Evolutionary conservation across 352 stramenopile genomes (phyloP).

Genomic region (Albugo laibachii): DNA sequence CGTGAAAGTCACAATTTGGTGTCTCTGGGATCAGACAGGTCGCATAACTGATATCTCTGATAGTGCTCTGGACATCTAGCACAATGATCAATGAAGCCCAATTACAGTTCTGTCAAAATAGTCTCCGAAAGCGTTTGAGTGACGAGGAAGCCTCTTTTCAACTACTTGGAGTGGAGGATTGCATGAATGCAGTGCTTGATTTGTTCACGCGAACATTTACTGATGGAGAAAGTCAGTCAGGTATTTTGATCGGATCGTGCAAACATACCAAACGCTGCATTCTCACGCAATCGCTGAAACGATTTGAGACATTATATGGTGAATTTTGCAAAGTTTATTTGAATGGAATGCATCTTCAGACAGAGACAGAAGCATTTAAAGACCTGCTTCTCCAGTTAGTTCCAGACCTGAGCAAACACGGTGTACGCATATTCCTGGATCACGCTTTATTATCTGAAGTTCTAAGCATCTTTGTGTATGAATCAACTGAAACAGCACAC

Average conservation of each 20-base stretch:
- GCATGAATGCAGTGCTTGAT: too few relatives aligned
- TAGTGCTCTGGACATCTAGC: too few relatives aligned
- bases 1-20: too few relatives aligned
- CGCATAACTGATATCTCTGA: too few relatives aligned
- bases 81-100: too few relatives aligned
- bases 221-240: constrained; percentile 60
- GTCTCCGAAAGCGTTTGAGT: too few relatives aligned
- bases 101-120: too few relatives aligned
- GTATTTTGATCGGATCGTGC: constrained; percentile 36
- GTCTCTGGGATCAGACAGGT: too few relatives aligned
- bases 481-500: constrained; percentile 7
- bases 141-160: too few relatives aligned
- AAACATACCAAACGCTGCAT: constrained; percentile 27
- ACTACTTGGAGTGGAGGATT: too few relatives aligned
- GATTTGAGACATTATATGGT: constrained; percentile 16
- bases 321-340: constrained; percentile 48
- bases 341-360: constrained; percentile 56
- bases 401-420: constrained; percentile 28
- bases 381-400: constrained; percentile 56
- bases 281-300: constrained; percentile 25
- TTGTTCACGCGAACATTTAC: constrained; percentile 48
- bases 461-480: background rate
- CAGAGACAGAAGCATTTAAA: constrained; percentile 72
- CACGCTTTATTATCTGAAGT: background rate
- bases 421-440: constrained; percentile 14